Evolutionary conservation across 2,329 filamentous ascomycete genomes (phyloP), one percentile per base, ranked within the genome.

Genomic region (Fusarium sp.): DNA sequence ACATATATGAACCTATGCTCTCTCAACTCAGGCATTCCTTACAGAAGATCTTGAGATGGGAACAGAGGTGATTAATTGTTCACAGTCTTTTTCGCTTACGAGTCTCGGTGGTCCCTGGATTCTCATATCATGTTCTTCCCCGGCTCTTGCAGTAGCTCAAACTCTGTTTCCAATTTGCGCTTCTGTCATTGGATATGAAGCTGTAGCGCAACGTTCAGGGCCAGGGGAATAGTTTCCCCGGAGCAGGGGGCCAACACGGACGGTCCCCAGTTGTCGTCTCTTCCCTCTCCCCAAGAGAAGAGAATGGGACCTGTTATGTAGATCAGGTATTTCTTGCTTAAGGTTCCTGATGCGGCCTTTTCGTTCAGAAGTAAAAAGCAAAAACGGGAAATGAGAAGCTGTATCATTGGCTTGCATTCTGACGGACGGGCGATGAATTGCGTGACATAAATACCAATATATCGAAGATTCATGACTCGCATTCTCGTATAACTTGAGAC

Each of bases 291-390:
- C 8, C 47, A 50, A 8, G n/a, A 18, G 15, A 50, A 8, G 12
- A 18, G 28, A 13, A n/a, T 6, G n/a, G 28, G 47, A 4, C 22
- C 2, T 10, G 5, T 13, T 50, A 3, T 2, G 3, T 8, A 50
- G 8, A 32, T 50, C 47, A 50, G 47, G 6, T 11, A 50, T 18
- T 32, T n/a, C 15, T 50, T n/a, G 28, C 14, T 3, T 13, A 15
- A 5, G 22, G 4, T 17, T 13, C 28, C 22, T 50, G 8, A n/a
- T 13, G 7, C 3, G 11, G 22, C 5, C 8, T 18, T 50, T 7
- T 0, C 3, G 3, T n/a, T 32, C 0, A 2, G 6, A 30, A 5
- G 15, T 5, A 30, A 2, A 50, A 48, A 8, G 14, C 4, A 22
- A 48, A 22, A 1, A 8, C 26, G 2, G 4, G 4, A 22, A 30